phyloP scores from a whole-genome alignment of 2,329 filamentous ascomycete species.

The Aspergillus sp. region DNA sequence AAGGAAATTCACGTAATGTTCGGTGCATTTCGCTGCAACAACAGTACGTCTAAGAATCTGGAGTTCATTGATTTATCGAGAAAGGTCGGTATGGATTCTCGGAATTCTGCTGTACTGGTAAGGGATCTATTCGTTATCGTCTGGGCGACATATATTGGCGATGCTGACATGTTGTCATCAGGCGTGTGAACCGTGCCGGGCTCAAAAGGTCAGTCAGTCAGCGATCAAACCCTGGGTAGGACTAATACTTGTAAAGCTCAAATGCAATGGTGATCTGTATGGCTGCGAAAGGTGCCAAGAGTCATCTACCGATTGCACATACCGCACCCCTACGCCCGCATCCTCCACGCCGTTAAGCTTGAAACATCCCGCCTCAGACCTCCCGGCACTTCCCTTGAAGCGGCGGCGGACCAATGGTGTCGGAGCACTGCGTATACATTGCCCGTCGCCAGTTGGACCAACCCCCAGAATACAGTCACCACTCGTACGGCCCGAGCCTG shows the following conservation, averaged over 20 bases:
- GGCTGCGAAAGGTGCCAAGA: constrained; percentile 5
- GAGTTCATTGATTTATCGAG: constrained; percentile 1
- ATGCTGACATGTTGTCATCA: not conserved
- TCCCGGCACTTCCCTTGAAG: not conserved
- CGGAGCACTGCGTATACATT: not conserved
- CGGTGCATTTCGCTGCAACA: constrained; percentile 5
- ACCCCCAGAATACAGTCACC: not conserved
- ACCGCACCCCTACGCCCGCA: not conserved
- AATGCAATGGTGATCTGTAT: constrained; percentile 6
- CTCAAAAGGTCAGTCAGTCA: not conserved
- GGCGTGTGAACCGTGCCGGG: not conserved
- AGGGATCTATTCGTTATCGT: not conserved
- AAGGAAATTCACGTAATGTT: not conserved
- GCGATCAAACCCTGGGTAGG: not conserved
- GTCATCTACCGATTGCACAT: not conserved
- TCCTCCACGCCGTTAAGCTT: not conserved
- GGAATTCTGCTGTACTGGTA: not conserved
- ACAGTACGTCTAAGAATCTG: not conserved
- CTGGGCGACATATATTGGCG: not conserved
- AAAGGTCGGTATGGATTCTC: not conserved
- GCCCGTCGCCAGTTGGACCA: not conserved
- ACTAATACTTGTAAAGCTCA: not conserved
- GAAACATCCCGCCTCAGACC: not conserved
- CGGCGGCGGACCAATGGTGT: not conserved
- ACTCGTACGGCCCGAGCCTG: not conserved